Base-by-base conservation (phyloP, 2,329 filamentous ascomycete species). In the Venturiaceae sp. region DNA sequence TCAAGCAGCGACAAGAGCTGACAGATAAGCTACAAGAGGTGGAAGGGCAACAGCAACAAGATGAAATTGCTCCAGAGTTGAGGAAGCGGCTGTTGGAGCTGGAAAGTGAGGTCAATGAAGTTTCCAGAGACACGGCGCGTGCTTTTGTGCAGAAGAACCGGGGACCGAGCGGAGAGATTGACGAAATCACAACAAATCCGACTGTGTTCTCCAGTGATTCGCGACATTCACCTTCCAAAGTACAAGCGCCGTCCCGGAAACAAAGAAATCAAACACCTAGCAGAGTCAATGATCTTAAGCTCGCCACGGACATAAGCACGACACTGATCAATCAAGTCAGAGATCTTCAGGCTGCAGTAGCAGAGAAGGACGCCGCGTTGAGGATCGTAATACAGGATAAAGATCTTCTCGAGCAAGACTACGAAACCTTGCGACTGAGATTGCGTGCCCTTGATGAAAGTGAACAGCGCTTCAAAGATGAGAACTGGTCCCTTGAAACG, bases 401-500 rank as follows among this genome's bases (percentile, higher is more conserved):
- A 66, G 86, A 87, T 5, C 83, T 84, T 61, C 79, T 97, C 36
- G 92, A 97, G 70, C 81, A 89, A 34, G 92, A 96, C 64, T 82
- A 85, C 0, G 88, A 95, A 69, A 83, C 82, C 3, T 83, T 95
- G 63, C 82, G 87, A 57, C 89, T 95, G 70, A 84, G 91, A 34
- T 77, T 97, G 63, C 87, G 89, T 68, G 82, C 83, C 6, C 78
- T 96, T 41, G 92, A 96, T 65, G 94, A 99, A 73, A 96, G 88
- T 69, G 94, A 99, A 71, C 88, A 95, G 67, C 86, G 90, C 56
- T 96, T 95, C 76, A 97, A 96, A 74, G 94, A 99, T 68, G 94
- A 97, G 72, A 99, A 97, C 70, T 99, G 94, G 94, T 92, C 88
- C 62, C 80, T 99, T 37, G 94, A 99, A 72, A 95, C 92, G 0